Evolutionary conservation across 495 filamentous ascomycete genomes (phyloP).

Genomic region (Neurospora pannonica): DNA sequence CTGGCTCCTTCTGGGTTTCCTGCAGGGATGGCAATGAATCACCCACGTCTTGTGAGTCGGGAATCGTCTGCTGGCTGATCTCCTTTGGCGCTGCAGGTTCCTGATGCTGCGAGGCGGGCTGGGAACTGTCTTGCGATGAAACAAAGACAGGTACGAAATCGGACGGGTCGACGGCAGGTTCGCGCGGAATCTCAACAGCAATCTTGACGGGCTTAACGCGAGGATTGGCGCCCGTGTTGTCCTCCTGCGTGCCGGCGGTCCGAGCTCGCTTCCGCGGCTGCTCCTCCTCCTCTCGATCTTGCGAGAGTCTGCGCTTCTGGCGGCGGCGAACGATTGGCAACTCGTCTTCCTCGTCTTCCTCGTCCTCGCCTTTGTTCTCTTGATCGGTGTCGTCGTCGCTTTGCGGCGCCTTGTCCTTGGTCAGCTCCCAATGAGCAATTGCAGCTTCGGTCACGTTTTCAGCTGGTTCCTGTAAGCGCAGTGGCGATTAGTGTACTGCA

Average conservation of each 20-base stretch:
- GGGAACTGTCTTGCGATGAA: not conserved
- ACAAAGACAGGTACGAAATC: constrained; percentile 1
- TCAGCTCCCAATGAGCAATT: constrained; percentile 23
- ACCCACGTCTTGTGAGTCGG: constrained; percentile 20
- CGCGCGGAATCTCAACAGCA: constrained; percentile 8
- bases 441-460: constrained; percentile 23
- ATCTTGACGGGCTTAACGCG: constrained; percentile 1
- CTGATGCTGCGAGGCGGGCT: not conserved
- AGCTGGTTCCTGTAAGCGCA: constrained; percentile 24
- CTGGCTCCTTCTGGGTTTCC: not conserved
- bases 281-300: not conserved
- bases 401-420: constrained; percentile 5
- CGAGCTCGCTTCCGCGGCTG: not conserved
- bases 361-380: not conserved
- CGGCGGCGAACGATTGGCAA: not conserved
- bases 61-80: constrained; percentile 17
- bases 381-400: constrained; percentile 3
- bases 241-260: not conserved
- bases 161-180: constrained; percentile 10
- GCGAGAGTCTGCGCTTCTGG: not conserved
- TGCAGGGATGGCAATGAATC: constrained; percentile 7
- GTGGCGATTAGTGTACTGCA: not conserved
- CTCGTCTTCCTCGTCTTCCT: not conserved
- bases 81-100: not conserved
- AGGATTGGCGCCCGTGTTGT: not conserved